Base-by-base conservation (phyloP, 2,329 filamentous ascomycete genomes). In the Macroventuria anomochaeta region DNA sequence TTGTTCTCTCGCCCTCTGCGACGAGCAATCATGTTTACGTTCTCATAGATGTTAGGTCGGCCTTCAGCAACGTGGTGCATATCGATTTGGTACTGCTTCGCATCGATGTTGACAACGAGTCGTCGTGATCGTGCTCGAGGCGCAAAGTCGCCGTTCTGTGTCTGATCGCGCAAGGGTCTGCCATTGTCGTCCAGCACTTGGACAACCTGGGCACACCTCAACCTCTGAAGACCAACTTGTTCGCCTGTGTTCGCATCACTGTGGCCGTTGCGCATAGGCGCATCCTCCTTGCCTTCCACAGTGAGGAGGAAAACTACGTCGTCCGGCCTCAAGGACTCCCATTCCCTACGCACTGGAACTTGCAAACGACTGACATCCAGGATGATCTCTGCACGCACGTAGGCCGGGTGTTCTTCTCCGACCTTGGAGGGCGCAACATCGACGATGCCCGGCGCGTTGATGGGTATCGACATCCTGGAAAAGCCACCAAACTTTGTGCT, bases 1-100 rank as follows among this genome's bases (percentile, higher is more conserved):
- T 99, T 99, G 77, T 99, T 99, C 75, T 99, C 95, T 55, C 93
- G 83, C 23, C 90, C 88, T 70, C 86, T 88, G 63, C 95, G 85
- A 53, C 95, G 88, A 44, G 96, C 83, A 48, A 99, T 79, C 33
- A 97, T 77, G 68, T 99, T 99, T 68, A 99, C 87, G 28, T 82
- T 82, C 38, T 90, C 87, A 73, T 97, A 97, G 4, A 96, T 80
- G 65, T 96, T 89, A 0, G 84, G 80, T 65, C 89, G 89, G n/a
- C 87, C 89, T 54, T 82, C 80, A 8, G 83, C 79, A 31, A 83
- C 78, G 46, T 80, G 81, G 57, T 89, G 86, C 61, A 86, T 86
- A 74, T 99, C 95, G 44, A 83, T 80, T 63, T 89, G 86, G 76
- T 93, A 97, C 44, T 88, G 87, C 50, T 79, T 81, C 5, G 91